Base-by-base conservation (phyloP, 2,329 filamentous ascomycete genomes). In the Domatiomyces globalis region DNA sequence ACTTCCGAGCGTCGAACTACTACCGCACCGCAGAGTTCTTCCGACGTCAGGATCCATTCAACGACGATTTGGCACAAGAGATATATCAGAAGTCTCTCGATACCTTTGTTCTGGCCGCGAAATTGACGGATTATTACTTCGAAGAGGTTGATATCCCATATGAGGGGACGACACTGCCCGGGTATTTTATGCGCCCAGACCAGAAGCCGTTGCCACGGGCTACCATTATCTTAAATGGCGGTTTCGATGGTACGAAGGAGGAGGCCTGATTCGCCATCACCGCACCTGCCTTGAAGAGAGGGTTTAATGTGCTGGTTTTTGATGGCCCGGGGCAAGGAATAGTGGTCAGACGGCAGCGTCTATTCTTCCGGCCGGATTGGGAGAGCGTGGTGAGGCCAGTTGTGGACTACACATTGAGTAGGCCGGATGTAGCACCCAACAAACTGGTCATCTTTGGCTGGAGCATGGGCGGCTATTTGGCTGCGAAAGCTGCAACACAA, bases 261-360 rank as follows among this genome's bases (percentile, higher is more conserved):
- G 63, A 66, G 42, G 56, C 56, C 7, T 62, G 55, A 43, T 63
- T 63, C 53, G 53, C 54, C 1, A 55, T 60, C 43, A 61, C 56
- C 12, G 57, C 61, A 15, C 55, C 62, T 2, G 63, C 60, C 1
- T 46, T 66, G 12, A 58, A 56, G 20, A 57, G 65, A 22, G 65
- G 64, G 15, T 66, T 60, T 51, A 65, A 64, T 50, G 57, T 61
- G 44, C 54, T 66, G 22, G 57, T 61, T 9, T 67, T 63, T 51
- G 64, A 67, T 54, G 65, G 65, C 1, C 64, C 64, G 1, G 65
- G 65, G 7, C 65, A 67, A 36, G 59, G 58, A 0, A 62, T 62
- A 22, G 55, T 61, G 42, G 42, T 48, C 7, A 56, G 61, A n/a
- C 44, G 57, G 18, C 59, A 64, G 43, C 51, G 57, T 29, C 49